Percentiles rank a stretch among this genome's conserved stretches.
These are phyloP conservation scores for Ophiostoma ips DNA, from an alignment of 2,329 filamentous ascomycete species.

Conservation along the genomic window DNA sequence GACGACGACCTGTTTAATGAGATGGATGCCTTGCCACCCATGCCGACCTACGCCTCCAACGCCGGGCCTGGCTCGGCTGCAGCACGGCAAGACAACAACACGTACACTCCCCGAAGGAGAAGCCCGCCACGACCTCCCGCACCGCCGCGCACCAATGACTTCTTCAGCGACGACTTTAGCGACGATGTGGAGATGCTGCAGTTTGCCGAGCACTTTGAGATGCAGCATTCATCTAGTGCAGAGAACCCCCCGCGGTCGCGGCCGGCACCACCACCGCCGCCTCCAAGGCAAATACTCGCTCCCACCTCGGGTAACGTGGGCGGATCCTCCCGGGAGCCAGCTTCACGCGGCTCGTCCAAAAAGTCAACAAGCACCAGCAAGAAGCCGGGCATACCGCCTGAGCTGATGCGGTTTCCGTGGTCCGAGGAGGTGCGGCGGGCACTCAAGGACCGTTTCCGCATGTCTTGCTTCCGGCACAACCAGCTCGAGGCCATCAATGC, in stretches of 20 bases:
- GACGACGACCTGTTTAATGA: constrained; percentile 11
- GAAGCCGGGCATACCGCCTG: constrained; percentile 28
- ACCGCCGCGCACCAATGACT: constrained; percentile 1
- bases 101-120: neutral
- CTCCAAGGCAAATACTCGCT: constrained; percentile 25
- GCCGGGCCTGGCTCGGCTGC: neutral
- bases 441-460: constrained; percentile 70
- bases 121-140: neutral
- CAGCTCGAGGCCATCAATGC: constrained; percentile 94
- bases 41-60: neutral
- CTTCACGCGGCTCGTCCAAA: constrained; percentile 21
- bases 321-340: constrained; percentile 17
- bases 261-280: constrained; percentile 12
- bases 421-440: constrained; percentile 69
- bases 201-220: constrained; percentile 36
- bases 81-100: neutral
- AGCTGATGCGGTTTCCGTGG: constrained; percentile 60
- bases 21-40: constrained; percentile 5
- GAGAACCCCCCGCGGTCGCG: constrained; percentile 11
- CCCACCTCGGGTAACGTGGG: constrained; percentile 35
- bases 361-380: constrained; percentile 16
- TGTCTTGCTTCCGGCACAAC: constrained; percentile 77
- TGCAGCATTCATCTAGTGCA: constrained; percentile 20
- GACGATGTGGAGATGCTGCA: constrained; percentile 34
- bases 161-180: constrained; percentile 18